Conservation (phyloP, 2,329 filamentous ascomycete genomes). For the Trichoderma sp. region DNA sequence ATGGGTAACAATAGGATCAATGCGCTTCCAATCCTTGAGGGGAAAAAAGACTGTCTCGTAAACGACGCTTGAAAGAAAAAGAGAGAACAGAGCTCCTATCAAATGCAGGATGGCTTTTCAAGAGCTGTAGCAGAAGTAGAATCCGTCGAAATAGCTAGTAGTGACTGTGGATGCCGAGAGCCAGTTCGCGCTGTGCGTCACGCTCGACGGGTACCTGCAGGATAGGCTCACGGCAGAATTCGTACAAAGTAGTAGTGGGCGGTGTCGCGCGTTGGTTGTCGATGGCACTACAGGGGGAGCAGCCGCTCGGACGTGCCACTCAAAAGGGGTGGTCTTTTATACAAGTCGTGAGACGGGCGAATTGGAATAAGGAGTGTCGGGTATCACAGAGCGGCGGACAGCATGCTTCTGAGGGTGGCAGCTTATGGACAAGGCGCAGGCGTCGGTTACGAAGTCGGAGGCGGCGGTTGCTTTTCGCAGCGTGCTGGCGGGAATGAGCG, state of each 20-base stretch:
- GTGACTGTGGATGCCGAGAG: background rate
- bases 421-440: background rate
- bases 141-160: background rate
- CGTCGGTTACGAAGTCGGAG: background rate
- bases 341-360: background rate
- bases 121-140: background rate
- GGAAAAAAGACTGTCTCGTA: background rate
- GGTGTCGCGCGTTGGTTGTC: conserved; percentile 19
- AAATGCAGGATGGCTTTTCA: background rate
- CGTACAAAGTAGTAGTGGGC: conserved; percentile 1
- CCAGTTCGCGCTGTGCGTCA: conserved; percentile 22
- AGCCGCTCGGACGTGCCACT: conserved; percentile 15
- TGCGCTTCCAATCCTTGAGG: background rate
- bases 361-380: conserved; percentile 8
- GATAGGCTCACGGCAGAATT: conserved; percentile 28
- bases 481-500: background rate
- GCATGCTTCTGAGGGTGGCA: conserved; percentile 11
- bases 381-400: conserved; percentile 14
- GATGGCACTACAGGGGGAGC: conserved; percentile 19
- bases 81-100: background rate
- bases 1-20: background rate
- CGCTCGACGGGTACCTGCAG: conserved; percentile 29
- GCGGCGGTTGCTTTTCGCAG: background rate
- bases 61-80: background rate
- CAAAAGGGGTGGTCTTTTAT: background rate